phyloP scores from a whole-genome alignment of 768 basidiomycete genomes.

The Dacryopinax spathularia region DNA sequence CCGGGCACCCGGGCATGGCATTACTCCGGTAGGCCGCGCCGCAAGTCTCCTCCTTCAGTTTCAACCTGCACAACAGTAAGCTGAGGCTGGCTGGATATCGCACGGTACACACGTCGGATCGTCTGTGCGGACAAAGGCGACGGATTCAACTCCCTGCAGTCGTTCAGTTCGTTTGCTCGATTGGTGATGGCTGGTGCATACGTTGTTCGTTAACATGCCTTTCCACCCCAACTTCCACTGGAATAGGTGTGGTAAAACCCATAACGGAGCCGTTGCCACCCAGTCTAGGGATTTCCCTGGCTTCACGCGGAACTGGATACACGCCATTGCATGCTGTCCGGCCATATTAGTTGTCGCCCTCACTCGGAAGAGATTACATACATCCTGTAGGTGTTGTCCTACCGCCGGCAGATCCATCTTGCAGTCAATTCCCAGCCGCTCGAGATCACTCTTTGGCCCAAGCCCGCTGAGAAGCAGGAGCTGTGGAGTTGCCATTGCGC shows the following conservation, averaged over 20 bases:
- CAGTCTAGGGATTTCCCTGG: slow-evolving; percentile 31
- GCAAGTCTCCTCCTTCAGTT: too few species aligned
- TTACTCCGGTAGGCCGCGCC: too few species aligned
- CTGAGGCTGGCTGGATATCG: too few species aligned
- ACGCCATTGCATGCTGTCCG: neutral
- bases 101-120: too few species aligned
- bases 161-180: neutral
- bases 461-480: slow-evolving; percentile 38
- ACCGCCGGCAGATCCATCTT: slow-evolving; percentile 57
- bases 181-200: slow-evolving; percentile 17
- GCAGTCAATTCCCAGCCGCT: slow-evolving; percentile 38
- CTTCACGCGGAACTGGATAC: slow-evolving; percentile 36
- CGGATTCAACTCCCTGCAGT: slow-evolving; percentile 31
- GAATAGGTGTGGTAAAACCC: slow-evolving; percentile 23
- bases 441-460: slow-evolving; percentile 48
- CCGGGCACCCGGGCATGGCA: too few species aligned
- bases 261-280: slow-evolving; percentile 20
- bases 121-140: slow-evolving; percentile 39
- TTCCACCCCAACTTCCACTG: slow-evolving; percentile 34
- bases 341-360: neutral
- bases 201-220: slow-evolving; percentile 43
- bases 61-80: too few species aligned
- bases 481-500: slow-evolving; percentile 27
- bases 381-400: slow-evolving; percentile 54
- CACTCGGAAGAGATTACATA: neutral